Conservation (phyloP, 495 filamentous ascomycete species). For the Aspergillus olivimuriae region DNA sequence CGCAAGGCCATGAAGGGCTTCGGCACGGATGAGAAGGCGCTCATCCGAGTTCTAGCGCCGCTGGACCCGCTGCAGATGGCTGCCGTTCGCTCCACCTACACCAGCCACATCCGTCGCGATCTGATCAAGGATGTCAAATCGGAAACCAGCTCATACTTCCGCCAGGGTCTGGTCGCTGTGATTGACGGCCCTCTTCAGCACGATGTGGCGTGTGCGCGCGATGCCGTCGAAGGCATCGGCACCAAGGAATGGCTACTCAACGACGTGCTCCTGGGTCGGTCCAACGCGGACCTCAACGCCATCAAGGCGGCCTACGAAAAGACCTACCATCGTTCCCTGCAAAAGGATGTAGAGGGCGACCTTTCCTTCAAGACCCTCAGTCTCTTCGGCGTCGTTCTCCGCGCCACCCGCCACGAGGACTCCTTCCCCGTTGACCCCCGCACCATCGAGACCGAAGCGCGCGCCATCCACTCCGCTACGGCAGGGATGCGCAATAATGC, state of each 20-base stretch:
- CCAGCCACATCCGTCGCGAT: constrained; percentile 51
- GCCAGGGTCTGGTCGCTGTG: constrained; percentile 60
- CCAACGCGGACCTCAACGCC: constrained; percentile 75
- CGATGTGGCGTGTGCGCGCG: constrained; percentile 58
- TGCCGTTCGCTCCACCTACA: constrained; percentile 60
- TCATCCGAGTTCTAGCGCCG: constrained; percentile 59
- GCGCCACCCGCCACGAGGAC: constrained; percentile 68
- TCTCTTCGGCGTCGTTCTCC: constrained; percentile 72
- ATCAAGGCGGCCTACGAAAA: constrained; percentile 74
- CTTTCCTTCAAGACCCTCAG: constrained; percentile 77
- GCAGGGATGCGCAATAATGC: constrained; percentile 69
- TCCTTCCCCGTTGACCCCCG: constrained; percentile 60
- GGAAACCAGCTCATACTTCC: constrained; percentile 70
- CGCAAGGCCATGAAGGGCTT: constrained; percentile 86
- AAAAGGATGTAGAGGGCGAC: constrained; percentile 65
- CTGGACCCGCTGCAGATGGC: constrained; percentile 70
- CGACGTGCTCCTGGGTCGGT: constrained; percentile 75
- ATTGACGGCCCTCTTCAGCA: constrained; percentile 69
- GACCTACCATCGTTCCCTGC: constrained; percentile 53
- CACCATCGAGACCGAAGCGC: constrained; percentile 63
- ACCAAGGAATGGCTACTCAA: constrained; percentile 83
- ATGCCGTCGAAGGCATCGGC: constrained; percentile 68
- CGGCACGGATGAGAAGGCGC: constrained; percentile 73
- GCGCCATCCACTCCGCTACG: constrained; percentile 65
- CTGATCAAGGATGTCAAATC: constrained; percentile 68